Base-by-base conservation (phyloP, 2,329 filamentous ascomycete species). In the Cryphonectria naterciae region DNA sequence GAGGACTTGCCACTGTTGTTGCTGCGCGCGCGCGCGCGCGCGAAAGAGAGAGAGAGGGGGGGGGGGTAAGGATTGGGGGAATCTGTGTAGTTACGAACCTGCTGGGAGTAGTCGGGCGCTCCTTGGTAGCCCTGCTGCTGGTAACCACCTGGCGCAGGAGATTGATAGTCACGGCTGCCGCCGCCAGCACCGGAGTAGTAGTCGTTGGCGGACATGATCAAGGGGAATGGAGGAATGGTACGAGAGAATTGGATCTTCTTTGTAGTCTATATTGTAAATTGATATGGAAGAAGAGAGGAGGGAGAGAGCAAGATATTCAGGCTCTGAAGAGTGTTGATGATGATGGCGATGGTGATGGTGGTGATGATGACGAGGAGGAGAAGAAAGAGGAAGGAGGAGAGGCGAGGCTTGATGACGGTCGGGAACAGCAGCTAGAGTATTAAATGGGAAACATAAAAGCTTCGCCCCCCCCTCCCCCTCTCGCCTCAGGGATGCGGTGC, bases 101-200 rank as follows among this genome's bases (percentile, higher is more conserved):
- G 75, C 68, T 73, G 75, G 54, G 75, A 73, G 46, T 73, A 73
- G 68, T 78, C 73, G 37, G 72, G 73, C 60, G 75, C 75, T 41
- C 66, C 67, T 39, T 73, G 60, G 62, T 74, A 74, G 39, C 72
- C 71, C 32, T 70, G 70, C 65, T 73, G 73, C 28, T 68, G 67
- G 43, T 41, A 70, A n/a, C 72, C 72, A 68, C 75, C 65, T 70
- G 43, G 75, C 32, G 72, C 70, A 32, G 63, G 71, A 8, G 70
- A 71, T 13, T 70, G 68, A 46, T 56, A 41, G 65, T 49, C 65
- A 56, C 72, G 62, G 46, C 49, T 68, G 43, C 70, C 67, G 37
- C 66, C 71, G 22, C 68, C 69, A 17, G 39, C 63, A 62, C 56
- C 64, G 35, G 58, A 49, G 46, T 75, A 75, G 71, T 76, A 77